Evolutionary conservation across 805 yeast genomes (phyloP).

Genomic region (Yamadazyma nakazawae): DNA sequence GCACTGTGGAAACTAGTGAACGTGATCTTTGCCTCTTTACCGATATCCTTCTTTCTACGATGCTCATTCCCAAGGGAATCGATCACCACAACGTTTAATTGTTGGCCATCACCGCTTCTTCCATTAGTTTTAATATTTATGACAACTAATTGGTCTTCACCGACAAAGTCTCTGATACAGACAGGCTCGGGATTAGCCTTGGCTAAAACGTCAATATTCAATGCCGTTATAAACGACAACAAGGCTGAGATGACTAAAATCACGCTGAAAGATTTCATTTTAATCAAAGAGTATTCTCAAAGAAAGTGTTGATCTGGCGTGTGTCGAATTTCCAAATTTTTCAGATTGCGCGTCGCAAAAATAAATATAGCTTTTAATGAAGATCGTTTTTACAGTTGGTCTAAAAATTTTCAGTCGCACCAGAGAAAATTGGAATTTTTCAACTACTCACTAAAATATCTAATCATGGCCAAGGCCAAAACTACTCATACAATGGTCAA

Average conservation of each 20-base stretch:
- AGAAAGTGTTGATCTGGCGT: constrained; percentile 9
- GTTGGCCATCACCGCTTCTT: constrained; percentile 81
- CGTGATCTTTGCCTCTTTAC: constrained; percentile 69
- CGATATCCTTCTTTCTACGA: constrained; percentile 68
- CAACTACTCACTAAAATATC: neutral
- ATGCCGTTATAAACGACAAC: constrained; percentile 29
- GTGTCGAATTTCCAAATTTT: constrained; percentile 10
- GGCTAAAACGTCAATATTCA: constrained; percentile 55
- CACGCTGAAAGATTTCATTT: constrained; percentile 7
- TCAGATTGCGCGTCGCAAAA: constrained; percentile 11
- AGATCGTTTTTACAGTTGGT: constrained; percentile 1
- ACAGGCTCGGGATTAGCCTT: constrained; percentile 50
- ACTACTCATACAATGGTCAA: constrained; percentile 79
- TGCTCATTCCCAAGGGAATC: constrained; percentile 86
- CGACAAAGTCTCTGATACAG: constrained; percentile 90
- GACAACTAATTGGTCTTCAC: constrained; percentile 82
- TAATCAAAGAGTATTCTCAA: neutral
- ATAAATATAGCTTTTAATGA: constrained; percentile 1
- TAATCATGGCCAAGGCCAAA: constrained; percentile 51
- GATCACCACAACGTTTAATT: constrained; percentile 59
- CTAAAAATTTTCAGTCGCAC: constrained; percentile 3
- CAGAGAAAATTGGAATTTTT: constrained; percentile 3
- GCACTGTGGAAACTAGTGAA: constrained; percentile 82
- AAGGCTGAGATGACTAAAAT: constrained; percentile 15
- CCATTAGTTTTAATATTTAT: constrained; percentile 78